These are phyloP conservation scores for Apiospora rasikravindrae DNA, from an alignment of 2,329 filamentous ascomycete species.

Conservation along the genomic window DNA sequence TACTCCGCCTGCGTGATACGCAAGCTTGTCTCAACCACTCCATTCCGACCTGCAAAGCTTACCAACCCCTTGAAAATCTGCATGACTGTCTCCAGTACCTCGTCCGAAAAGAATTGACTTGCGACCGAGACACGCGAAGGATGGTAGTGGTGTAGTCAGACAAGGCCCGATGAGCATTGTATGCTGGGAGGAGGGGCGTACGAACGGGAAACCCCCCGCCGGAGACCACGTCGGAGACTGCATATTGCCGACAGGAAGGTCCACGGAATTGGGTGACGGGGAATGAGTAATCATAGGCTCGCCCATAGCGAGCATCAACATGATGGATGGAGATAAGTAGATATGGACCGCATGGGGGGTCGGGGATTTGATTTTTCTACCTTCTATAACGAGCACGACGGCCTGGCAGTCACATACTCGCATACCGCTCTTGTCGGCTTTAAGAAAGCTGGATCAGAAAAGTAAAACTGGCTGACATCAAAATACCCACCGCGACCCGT, in stretches of 20 bases:
- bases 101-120: neutral
- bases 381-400: constrained; percentile 7
- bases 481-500: constrained; percentile 3
- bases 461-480: constrained; percentile 12
- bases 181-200: neutral
- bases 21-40: neutral
- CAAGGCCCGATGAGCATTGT: neutral
- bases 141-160: neutral
- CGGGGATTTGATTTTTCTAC: neutral
- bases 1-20: neutral
- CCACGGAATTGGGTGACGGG: constrained; percentile 1
- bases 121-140: neutral
- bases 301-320: neutral
- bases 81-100: neutral
- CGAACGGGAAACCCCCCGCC: neutral
- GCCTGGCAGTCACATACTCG: neutral
- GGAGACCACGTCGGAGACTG: neutral
- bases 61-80: neutral
- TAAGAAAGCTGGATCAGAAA: constrained; percentile 14
- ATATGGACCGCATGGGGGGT: neutral
- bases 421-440: constrained; percentile 16
- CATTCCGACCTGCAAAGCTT: neutral
- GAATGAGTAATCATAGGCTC: constrained; percentile 13
- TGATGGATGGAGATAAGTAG: neutral
- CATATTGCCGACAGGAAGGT: neutral